Conservation (phyloP, 2,329 filamentous ascomycete species). For the Pseudocercospora crystallina region DNA sequence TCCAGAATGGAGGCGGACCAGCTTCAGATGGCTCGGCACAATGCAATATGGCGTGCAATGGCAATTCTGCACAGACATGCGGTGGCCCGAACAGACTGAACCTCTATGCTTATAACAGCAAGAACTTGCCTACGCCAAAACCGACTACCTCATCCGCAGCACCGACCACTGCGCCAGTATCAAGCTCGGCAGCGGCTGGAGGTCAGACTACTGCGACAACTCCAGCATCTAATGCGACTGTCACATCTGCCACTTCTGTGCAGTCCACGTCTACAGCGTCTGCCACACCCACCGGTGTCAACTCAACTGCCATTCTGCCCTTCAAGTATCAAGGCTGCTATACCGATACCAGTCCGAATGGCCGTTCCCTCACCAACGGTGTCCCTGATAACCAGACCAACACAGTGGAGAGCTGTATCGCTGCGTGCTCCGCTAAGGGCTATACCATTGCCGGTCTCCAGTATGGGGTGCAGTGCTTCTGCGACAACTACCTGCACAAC, state of each 20-base stretch:
- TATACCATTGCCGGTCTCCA: conserved; percentile 37
- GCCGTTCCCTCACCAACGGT: conserved; percentile 19
- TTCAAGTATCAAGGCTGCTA: conserved; percentile 30
- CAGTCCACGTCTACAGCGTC: conserved; percentile 20
- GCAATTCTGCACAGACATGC: conserved; percentile 29
- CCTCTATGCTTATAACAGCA: conserved; percentile 29
- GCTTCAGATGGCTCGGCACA: conserved; percentile 23
- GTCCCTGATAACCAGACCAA: conserved; percentile 18
- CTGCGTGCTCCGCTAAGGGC: conserved; percentile 29
- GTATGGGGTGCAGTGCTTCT: conserved; percentile 35
- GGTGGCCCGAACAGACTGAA: conserved; percentile 30
- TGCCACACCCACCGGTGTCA: conserved; percentile 24
- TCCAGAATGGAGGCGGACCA: conserved; percentile 28
- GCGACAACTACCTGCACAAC: conserved; percentile 31
- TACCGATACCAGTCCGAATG: conserved; percentile 25
- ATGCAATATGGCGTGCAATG: conserved; percentile 33
- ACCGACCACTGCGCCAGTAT: not conserved
- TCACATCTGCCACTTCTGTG: conserved; percentile 11
- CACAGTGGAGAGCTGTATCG: conserved; percentile 30
- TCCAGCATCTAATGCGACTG: not conserved
- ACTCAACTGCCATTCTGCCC: conserved; percentile 23
- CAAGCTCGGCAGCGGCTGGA: not conserved
- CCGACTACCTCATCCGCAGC: conserved; percentile 1
- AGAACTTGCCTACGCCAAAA: conserved; percentile 12
- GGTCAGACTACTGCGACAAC: not conserved